These are phyloP conservation scores for Prunus campanulata DNA, from an alignment of 306 rosid genomes.

Conservation along the genomic window DNA sequence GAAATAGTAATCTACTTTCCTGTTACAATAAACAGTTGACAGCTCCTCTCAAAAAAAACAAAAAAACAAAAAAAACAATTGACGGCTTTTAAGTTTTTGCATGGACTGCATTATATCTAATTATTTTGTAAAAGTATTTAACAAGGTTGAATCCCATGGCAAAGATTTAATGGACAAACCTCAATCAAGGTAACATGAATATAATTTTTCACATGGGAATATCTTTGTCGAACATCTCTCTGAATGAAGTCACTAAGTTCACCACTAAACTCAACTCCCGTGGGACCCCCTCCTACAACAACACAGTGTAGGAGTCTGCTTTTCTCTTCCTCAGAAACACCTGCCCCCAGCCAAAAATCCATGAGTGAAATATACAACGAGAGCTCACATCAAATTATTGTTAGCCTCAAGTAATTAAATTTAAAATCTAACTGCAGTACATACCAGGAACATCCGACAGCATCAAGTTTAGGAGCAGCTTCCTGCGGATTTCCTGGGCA, in stretches of 20 bases:
- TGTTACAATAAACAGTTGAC: background rate
- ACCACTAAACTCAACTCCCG: constrained; percentile 98
- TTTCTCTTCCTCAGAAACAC: constrained; percentile 72
- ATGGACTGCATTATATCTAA: background rate
- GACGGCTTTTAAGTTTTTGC: background rate
- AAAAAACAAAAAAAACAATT: no score
- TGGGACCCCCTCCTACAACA: constrained; percentile 98
- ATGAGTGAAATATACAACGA: constrained; percentile 1
- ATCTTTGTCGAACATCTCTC: constrained; percentile 82
- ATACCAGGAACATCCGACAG: constrained; percentile 87
- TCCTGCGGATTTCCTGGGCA: constrained; percentile 97
- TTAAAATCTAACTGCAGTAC: constrained; percentile 8
- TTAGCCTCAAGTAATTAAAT: background rate
- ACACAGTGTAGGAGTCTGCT: constrained; percentile 83
- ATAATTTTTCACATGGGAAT: constrained; percentile 85
- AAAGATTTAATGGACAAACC: constrained; percentile 45
- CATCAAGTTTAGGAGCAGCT: constrained; percentile 88
- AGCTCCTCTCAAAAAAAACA: background rate
- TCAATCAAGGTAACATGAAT: constrained; percentile 88
- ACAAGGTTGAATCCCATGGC: background rate
- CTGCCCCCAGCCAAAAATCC: constrained; percentile 46
- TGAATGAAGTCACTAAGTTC: constrained; percentile 94
- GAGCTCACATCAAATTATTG: constrained; percentile 10
- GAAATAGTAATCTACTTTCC: background rate
- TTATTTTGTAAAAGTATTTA: background rate